Percentiles rank a stretch among this genome's conserved stretches.
Conservation (phyloP, 1,139 yeast genomes). For the Barnettozyma hawaiiensis region DNA sequence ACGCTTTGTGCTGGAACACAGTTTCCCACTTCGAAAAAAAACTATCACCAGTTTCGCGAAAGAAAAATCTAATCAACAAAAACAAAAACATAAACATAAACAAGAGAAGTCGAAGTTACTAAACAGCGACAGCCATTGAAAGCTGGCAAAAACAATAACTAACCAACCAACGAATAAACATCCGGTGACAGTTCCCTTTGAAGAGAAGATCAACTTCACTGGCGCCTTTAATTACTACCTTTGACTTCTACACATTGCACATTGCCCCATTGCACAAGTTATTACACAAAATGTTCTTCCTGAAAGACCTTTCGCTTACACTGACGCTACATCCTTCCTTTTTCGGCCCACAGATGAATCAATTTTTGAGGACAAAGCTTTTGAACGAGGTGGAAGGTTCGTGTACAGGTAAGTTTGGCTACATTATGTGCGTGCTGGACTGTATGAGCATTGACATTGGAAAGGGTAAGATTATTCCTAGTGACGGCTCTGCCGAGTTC, state of each 20-base stretch:
- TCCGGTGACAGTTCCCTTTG: too few relatives aligned
- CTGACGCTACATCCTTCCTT: constrained; percentile 94
- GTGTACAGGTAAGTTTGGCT: constrained; percentile 98
- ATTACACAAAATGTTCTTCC: constrained; percentile 34
- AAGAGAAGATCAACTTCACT: too few relatives aligned
- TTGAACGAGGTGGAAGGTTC: constrained; percentile 97
- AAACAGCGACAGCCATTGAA: too few relatives aligned
- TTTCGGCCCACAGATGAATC: constrained; percentile 97
- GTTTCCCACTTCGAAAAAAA: too few relatives aligned
- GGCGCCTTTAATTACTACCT: too few relatives aligned
- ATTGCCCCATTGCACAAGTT: neutral
- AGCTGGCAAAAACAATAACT: too few relatives aligned
- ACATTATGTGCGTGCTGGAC: constrained; percentile 92
- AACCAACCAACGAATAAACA: too few relatives aligned
- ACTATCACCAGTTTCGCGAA: too few relatives aligned
- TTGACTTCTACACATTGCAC: neutral
- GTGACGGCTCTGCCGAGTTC: constrained; percentile 91
- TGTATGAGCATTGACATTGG: constrained; percentile 95
- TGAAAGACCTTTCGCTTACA: constrained; percentile 85
- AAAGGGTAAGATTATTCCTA: constrained; percentile 85
- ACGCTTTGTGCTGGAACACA: too few relatives aligned
- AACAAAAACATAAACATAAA: too few relatives aligned
- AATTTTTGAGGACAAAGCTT: constrained; percentile 80
- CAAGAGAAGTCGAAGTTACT: too few relatives aligned
- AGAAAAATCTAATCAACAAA: too few relatives aligned